Conservation (phyloP, 2,329 filamentous ascomycete genomes). For the Colletotrichum sp. region DNA sequence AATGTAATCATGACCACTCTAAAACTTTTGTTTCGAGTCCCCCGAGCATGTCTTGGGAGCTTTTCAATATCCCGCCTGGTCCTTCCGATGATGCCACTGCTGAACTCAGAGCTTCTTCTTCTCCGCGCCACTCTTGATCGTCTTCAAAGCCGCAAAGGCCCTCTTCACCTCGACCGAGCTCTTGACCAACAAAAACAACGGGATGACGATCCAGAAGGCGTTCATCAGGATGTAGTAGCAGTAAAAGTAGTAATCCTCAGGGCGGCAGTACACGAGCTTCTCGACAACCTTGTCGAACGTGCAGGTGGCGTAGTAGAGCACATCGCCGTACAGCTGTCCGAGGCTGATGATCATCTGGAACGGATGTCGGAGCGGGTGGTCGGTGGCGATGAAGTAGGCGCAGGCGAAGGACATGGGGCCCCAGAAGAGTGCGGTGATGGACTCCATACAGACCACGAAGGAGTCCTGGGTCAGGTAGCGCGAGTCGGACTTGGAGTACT, state of each 20-base stretch:
- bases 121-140: not conserved
- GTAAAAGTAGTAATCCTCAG: conserved; percentile 58
- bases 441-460: conserved; percentile 62
- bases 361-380: conserved; percentile 52
- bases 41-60: rapidly evolving
- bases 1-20: not conserved
- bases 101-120: not conserved
- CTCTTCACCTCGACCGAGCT: conserved; percentile 30
- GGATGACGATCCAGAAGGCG: conserved; percentile 59
- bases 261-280: conserved; percentile 51
- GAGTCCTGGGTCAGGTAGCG: conserved; percentile 58
- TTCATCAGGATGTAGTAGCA: conserved; percentile 59
- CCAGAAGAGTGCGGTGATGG: conserved; percentile 57
- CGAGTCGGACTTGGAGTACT: conserved; percentile 62
- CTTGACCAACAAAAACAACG: conserved; percentile 34
- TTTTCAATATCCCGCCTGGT: rapidly evolving
- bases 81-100: rapidly evolving
- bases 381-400: conserved; percentile 47
- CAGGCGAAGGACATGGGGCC: conserved; percentile 56
- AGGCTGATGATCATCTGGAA: conserved; percentile 52
- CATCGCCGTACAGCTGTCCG: conserved; percentile 57
- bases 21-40: not conserved
- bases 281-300: conserved; percentile 44
- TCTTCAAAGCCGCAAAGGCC: conserved; percentile 32
- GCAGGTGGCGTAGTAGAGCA: conserved; percentile 57